phyloP scores from a whole-genome alignment of 2,329 filamentous ascomycete genomes.

The Beauveria brongniartii region DNA sequence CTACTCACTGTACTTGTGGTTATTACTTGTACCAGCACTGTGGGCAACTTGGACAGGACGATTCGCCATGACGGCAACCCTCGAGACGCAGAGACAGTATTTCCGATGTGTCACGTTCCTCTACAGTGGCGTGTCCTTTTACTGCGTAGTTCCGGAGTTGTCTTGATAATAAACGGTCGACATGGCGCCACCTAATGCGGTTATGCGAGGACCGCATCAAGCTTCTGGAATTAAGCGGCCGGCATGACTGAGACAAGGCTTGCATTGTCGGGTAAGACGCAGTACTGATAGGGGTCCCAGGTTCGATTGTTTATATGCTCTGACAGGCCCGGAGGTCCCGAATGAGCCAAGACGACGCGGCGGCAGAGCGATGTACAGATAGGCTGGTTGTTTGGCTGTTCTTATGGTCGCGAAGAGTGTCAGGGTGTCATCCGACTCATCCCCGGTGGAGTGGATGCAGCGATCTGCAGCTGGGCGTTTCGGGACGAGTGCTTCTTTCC shows the following conservation, averaged over 20 bases:
- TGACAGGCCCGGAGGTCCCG: not conserved
- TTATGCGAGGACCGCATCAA: not conserved
- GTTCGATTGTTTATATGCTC: not conserved
- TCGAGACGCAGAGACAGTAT: not conserved
- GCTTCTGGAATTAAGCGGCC: not conserved
- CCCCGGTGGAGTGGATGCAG: not conserved
- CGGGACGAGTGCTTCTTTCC: not conserved
- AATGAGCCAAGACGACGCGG: not conserved
- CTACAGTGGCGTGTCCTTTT: not conserved
- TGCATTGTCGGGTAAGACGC: not conserved
- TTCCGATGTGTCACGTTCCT: not conserved
- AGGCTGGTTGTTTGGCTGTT: not conserved
- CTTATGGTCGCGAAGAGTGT: not conserved
- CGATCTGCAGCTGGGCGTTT: constrained; percentile 6
- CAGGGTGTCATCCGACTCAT: not conserved
- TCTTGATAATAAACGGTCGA: not conserved
- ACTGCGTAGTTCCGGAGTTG: not conserved
- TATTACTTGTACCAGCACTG: not conserved
- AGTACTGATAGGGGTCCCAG: too few relatives aligned
- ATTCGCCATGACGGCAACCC: not conserved
- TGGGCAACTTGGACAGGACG: not conserved
- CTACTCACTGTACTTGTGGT: not conserved
- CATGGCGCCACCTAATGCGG: not conserved
- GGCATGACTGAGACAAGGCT: not conserved
- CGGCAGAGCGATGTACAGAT: not conserved